Evolutionary conservation across 1,284 basidiomycete species (phyloP), one percentile per base, ranked within the genome.

Genomic region (Phylloporus gajari): DNA sequence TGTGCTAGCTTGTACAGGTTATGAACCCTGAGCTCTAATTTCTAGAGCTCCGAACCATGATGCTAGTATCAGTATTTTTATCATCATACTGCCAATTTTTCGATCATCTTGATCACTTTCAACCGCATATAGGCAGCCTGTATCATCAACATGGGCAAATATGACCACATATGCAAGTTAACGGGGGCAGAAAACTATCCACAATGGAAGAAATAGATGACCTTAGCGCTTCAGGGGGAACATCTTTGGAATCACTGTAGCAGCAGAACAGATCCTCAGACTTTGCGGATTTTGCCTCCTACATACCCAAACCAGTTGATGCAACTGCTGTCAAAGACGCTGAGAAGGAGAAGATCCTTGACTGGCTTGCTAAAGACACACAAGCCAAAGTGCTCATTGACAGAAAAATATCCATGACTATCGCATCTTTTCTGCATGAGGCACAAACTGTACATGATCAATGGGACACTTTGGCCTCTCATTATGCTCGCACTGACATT

Each of bases 131-230:
- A 44, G 5, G 15, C 42, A 44, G 42, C 15, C 42, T 44, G 21
- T 19, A 44, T 3, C 3, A 5, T 3, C 48, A 51, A 9, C 3
- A 73, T 73, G 72, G 67, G 67, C 0, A 73, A 73, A 64, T 67
- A 65, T 1, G 27, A 73, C 8, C 64, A 73, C 12, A 73, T 73
- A 11, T 60, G 51, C 2, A 46, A 69, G 6, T 30, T 69, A 0
- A 63, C 40, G 0, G 65, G 71, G 0, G 5, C 65, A 1, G 61
- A 73, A 27, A 73, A 59, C n/a, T 69, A 69, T 13, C 2, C 6
- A 0, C 60, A 63, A n/a, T 73, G 61, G 65, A 19, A 25, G 3
- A 19, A 0, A 1, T 2, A 15, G 5, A 73, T 69, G 67, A 46
- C 5, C 1, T 25, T 73, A 0, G 51, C 42, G 2, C 59, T 73